Evolutionary conservation across 2,329 filamentous ascomycete species (phyloP), one percentile per base, ranked within the genome.

Genomic region (Calonectria montana): DNA sequence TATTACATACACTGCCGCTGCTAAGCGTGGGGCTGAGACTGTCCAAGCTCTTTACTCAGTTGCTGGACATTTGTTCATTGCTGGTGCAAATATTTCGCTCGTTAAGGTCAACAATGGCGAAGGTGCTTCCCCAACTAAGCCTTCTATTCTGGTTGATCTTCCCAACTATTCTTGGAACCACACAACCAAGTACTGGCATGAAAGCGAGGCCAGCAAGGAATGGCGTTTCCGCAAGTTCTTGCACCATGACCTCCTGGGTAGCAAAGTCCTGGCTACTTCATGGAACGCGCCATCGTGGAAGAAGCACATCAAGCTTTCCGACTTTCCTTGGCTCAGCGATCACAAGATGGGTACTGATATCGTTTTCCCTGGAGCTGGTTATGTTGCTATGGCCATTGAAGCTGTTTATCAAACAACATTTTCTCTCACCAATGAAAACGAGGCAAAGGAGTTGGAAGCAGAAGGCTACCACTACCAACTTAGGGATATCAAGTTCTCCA

Each of bases 121-220:
- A 21, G 41, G 39, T 15, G 35, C 15, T n/a, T 10, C 39, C 1
- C n/a, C 39, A 43, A 43, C 21, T 7, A 69, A 69, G 37, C 29
- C 41, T 15, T 72, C 80, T 6, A 74, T 87, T 4, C 37, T 70
- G 35, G 73, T 80, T 5, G 83, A 83, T 65, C 78, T 88, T 47
- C 86, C 86, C 1, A 80, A 81, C 1, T 87, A 87, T 63, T 82
- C 84, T 4, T 88, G 86, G 85, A 86, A 87, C 53, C 85, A 87
- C 67, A 78, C 81, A 18, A 84, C 81, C 8, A 76, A 73, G 16
- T 85, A 86, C 73, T 87, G 86, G 86, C 80, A 84, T 68, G 85
- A 88, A 67, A 82, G 82, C 1, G 80, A 82, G 25, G 68, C 83
- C 5, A 83, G 82, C 18, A 78, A 77, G 18, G 79, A 81, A 15